Evolutionary conservation across 2,329 filamentous ascomycete genomes (phyloP), one percentile per base, ranked within the genome.

Genomic region (Scortechinia acanthostroma): DNA sequence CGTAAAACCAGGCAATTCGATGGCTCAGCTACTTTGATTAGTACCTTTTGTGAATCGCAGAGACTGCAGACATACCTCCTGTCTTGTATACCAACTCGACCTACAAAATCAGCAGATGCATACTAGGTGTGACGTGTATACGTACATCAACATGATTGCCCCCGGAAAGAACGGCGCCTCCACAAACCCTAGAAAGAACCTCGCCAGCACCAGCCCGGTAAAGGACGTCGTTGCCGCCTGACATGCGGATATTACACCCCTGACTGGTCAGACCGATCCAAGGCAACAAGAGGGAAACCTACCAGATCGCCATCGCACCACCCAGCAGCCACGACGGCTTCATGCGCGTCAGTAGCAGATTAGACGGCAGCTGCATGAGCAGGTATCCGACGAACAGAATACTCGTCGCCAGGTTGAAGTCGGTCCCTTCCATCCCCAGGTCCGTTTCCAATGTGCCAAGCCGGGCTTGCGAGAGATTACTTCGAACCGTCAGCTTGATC

Each of bases 361-460:
- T 83, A 0, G 76, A 80, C 0, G 78, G 79, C 0, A 83, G 59
- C 54, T 83, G 77, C 70, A 81, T 80, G 13, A 80, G 58, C 1
- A 82, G 60, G 51, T 83, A 83, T 3, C 77, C 71, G 1, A 79
- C 74, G 48, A 78, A 80, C 22, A 77, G 61, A 51, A 77, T 73
- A 48, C 68, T 71, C 3, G 71, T 75, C 10, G 70, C 69, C 2
- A 77, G 57, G 50, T 79, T 78, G 53, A 75, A 80, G 42, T 81
- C 72, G 2, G 73, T 78, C 4, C 74, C 74, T 4, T 54, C 61
- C 70, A 80, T 76, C 1, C 58, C 58, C 0, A 80, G 59, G 46
- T 80, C 76, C 19, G 61, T 46, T 47, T 80, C 75, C 0, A 80
- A 60, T 0, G 68, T 67, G 1, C 73, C 74, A 22, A 77, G 65